Percentiles rank a stretch among this genome's conserved stretches.
These are phyloP conservation scores for Sphaerulina musiva DNA, from an alignment of 2,329 filamentous ascomycete genomes.

Conservation along the genomic window DNA sequence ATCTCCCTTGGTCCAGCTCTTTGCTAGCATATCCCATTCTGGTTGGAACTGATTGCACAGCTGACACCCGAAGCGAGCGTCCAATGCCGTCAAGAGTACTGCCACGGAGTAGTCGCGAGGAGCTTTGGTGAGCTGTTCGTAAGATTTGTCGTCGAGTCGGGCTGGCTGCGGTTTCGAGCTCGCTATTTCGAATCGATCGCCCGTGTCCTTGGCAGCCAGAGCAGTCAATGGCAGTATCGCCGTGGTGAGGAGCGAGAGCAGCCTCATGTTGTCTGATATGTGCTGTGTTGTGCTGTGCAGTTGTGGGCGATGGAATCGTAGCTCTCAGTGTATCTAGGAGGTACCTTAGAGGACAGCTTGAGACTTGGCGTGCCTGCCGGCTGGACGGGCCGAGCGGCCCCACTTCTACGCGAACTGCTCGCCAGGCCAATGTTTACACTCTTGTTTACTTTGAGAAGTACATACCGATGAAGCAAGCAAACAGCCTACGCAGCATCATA, in stretches of 20 bases:
- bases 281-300: constrained; percentile 2
- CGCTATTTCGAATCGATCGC: constrained; percentile 64
- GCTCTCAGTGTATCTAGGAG: background rate
- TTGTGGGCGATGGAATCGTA: background rate
- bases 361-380: constrained; percentile 1
- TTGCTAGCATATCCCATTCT: constrained; percentile 82
- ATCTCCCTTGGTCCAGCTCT: constrained; percentile 82
- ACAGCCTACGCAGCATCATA: constrained; percentile 9
- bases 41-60: constrained; percentile 88
- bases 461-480: background rate
- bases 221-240: constrained; percentile 52
- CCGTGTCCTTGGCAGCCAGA: constrained; percentile 52
- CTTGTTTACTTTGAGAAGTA: background rate
- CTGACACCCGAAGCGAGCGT: constrained; percentile 73
- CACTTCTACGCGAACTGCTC: background rate
- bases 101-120: constrained; percentile 79
- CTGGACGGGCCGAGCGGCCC: no score
- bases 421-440: background rate
- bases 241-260: constrained; percentile 57
- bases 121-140: constrained; percentile 65
- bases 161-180: constrained; percentile 65
- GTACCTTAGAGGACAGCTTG: constrained; percentile 9
- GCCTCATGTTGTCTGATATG: constrained; percentile 54
- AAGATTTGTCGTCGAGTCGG: constrained; percentile 70
- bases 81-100: constrained; percentile 80